Conservation (phyloP, 2,329 filamentous ascomycete species). For the Claviceps monticola region DNA sequence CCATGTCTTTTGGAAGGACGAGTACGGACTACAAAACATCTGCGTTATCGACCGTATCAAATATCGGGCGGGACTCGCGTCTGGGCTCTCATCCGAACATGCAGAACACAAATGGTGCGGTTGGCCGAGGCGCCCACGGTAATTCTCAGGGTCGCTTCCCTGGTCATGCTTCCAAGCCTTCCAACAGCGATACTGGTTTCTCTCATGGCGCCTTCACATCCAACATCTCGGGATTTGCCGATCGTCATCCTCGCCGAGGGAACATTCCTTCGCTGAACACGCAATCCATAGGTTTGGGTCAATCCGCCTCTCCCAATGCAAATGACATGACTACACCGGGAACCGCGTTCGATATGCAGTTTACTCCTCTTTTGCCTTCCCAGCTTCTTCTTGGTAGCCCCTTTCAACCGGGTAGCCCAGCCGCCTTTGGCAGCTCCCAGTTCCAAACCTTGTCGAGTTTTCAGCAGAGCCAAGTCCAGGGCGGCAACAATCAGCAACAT, state of each 20-base stretch:
- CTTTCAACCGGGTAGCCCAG: conserved; percentile 89
- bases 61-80: conserved; percentile 67
- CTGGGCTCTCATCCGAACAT: conserved; percentile 82
- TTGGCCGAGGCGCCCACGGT: conserved; percentile 26
- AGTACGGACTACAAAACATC: conserved; percentile 64
- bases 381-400: conserved; percentile 90
- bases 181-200: conserved; percentile 75
- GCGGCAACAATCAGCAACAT: conserved; percentile 38
- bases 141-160: conserved; percentile 49
- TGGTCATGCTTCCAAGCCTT: conserved; percentile 65
- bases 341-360: conserved; percentile 93
- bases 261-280: conserved; percentile 94
- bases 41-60: conserved; percentile 65
- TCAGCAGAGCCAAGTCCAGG: conserved; percentile 38
- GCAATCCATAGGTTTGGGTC: conserved; percentile 41
- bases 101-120: conserved; percentile 67
- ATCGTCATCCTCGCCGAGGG: conserved; percentile 68
- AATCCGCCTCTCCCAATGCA: conserved; percentile 32
- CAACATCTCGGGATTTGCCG: conserved; percentile 72
- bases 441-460: conserved; percentile 77
- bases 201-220: conserved; percentile 86
- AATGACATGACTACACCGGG: conserved; percentile 75
- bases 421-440: conserved; percentile 78
- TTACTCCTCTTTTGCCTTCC: conserved; percentile 87
- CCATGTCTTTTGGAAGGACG: conserved; percentile 37